phyloP scores from a whole-genome alignment of 441 rosid genomes.

The Populus hybrid region DNA sequence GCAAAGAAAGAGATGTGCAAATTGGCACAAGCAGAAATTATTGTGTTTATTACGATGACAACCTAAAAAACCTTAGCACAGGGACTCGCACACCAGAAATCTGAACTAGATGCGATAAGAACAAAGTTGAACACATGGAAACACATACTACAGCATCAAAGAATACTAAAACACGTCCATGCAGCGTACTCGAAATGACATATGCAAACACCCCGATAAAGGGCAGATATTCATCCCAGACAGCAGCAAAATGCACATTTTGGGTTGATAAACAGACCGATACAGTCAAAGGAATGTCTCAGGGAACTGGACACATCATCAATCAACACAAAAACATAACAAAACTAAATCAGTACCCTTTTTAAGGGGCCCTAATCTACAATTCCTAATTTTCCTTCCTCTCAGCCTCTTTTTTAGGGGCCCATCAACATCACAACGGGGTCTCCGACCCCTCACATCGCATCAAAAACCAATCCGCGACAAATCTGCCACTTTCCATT shows the following conservation, averaged over 20 bases:
- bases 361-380: background rate
- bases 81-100: background rate
- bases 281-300: background rate
- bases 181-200: background rate
- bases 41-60: background rate
- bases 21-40: background rate
- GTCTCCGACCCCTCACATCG: background rate
- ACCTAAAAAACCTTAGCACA: background rate
- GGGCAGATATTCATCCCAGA: background rate
- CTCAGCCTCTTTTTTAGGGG: background rate
- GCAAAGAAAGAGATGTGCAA: background rate
- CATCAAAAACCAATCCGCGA: background rate
- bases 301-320: background rate
- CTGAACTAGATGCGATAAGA: background rate
- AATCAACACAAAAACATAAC: background rate
- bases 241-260: background rate
- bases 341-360: background rate
- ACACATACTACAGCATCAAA: background rate
- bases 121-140: background rate
- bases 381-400: background rate
- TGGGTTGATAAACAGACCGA: background rate
- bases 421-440: background rate
- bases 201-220: background rate
- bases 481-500: background rate
- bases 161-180: background rate